Conservation (phyloP, 768 basidiomycete species). For the Serpula lacrymans region DNA sequence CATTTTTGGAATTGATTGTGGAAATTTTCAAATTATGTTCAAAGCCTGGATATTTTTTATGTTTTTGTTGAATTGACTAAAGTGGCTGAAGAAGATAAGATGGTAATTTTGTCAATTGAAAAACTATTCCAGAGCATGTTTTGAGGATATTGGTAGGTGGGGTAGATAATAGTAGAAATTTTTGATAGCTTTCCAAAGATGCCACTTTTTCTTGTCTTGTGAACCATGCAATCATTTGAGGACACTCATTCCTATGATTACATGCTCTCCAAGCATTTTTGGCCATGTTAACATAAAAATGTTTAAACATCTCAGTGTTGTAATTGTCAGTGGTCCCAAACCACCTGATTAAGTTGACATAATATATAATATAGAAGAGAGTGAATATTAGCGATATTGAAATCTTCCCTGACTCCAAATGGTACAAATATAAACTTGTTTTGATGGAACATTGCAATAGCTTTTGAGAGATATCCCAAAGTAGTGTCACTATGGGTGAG, state of each 20-base stretch:
- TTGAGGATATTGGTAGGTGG: too few species aligned
- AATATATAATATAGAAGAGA: conserved; percentile 31
- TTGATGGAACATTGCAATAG: conserved; percentile 13
- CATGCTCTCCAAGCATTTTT: conserved; percentile 28
- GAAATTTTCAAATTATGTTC: too few species aligned
- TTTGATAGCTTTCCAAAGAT: too few species aligned
- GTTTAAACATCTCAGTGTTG: conserved; percentile 34
- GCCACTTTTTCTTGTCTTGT: conserved; percentile 20
- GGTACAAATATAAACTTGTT: conserved; percentile 19
- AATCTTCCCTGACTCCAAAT: conserved; percentile 9
- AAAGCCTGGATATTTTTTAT: too few species aligned
- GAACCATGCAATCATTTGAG: conserved; percentile 31
- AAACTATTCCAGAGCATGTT: too few species aligned
- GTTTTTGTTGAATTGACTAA: too few species aligned
- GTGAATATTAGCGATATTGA: conserved; percentile 45
- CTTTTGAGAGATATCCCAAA: neutral
- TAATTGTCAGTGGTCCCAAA: conserved; percentile 38
- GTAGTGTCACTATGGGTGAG: conserved; percentile 4
- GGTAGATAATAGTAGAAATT: too few species aligned
- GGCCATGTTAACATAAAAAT: conserved; percentile 28
- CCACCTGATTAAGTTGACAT: conserved; percentile 19
- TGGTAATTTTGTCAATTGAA: too few species aligned
- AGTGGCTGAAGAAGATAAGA: too few species aligned
- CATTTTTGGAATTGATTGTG: too few species aligned
- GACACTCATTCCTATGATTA: conserved; percentile 24